Conservation (phyloP, 1,139 yeast genomes). For the Saccharomycopsis phalli region DNA sequence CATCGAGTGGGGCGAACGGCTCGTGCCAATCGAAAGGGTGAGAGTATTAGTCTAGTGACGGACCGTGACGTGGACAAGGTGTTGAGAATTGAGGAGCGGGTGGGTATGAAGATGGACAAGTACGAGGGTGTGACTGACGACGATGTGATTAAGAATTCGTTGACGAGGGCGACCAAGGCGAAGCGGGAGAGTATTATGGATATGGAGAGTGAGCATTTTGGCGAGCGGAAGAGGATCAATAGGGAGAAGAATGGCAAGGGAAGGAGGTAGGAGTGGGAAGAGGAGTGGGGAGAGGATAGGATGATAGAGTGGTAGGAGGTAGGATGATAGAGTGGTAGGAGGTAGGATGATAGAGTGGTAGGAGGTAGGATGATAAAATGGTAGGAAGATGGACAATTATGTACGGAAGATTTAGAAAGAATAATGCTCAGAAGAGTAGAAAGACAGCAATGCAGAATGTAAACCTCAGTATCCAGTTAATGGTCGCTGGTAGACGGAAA, state of each 20-base stretch:
- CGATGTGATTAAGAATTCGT: conserved; percentile 59
- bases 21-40: conserved; percentile 89
- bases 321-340: no score
- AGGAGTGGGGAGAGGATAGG: no score
- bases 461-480: no score
- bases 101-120: conserved; percentile 66
- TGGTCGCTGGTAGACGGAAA: no score
- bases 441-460: no score
- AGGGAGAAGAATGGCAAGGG: conserved; percentile 37
- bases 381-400: no score
- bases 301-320: no score
- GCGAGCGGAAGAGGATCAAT: conserved; percentile 57
- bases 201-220: conserved; percentile 86
- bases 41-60: conserved; percentile 62
- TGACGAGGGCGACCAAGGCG: conserved; percentile 66
- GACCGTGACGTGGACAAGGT: conserved; percentile 80
- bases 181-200: conserved; percentile 87
- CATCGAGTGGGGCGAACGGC: conserved; percentile 99
- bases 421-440: no score
- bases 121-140: conserved; percentile 67
- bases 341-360: no score
- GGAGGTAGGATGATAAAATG: no score
- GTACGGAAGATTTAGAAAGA: no score
- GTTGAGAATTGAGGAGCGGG: conserved; percentile 78
- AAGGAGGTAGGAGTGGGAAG: no score